A percentile compares a stretch with the other conserved stretches of the same genome.
Conservation (phyloP, 169 alveolate species). For the Babesia bigemina region DNA sequence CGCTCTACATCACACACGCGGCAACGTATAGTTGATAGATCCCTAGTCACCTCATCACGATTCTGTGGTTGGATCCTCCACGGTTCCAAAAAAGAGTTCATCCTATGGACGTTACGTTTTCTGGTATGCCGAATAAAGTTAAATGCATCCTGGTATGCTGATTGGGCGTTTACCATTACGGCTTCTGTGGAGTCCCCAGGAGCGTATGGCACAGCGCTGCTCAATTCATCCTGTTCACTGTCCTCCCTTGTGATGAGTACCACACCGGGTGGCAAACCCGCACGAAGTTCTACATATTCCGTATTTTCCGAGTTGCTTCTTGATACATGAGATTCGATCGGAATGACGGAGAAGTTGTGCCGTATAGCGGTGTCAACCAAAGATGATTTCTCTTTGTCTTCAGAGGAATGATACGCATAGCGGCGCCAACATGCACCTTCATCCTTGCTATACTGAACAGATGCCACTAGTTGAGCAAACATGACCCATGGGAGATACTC, state of each 20-base stretch:
- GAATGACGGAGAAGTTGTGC: background rate
- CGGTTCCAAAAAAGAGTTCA: slow-evolving; percentile 6
- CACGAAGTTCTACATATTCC: background rate
- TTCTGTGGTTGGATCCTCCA: slow-evolving; percentile 3
- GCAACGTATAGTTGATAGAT: slow-evolving; percentile 2
- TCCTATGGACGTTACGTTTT: background rate
- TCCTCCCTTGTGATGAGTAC: slow-evolving; percentile 9
- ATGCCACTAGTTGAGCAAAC: slow-evolving; percentile 14
- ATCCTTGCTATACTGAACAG: background rate
- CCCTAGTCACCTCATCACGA: background rate
- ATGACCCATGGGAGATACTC: slow-evolving; percentile 38
- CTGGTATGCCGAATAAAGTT: background rate
- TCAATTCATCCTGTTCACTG: background rate
- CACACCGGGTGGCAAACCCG: background rate
- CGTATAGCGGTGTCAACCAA: background rate
- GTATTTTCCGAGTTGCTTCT: background rate
- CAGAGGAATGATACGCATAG: background rate
- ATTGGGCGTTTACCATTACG: too few species aligned
- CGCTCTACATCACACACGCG: background rate
- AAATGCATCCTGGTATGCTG: background rate
- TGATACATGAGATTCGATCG: background rate
- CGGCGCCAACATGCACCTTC: background rate
- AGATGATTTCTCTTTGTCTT: background rate
- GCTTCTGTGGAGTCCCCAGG: too few species aligned
- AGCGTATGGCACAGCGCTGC: background rate